A percentile compares a stretch with the other conserved stretches of the same genome.
Evolutionary conservation across 805 yeast species (phyloP).

Genomic region (Candida nemodendra): DNA sequence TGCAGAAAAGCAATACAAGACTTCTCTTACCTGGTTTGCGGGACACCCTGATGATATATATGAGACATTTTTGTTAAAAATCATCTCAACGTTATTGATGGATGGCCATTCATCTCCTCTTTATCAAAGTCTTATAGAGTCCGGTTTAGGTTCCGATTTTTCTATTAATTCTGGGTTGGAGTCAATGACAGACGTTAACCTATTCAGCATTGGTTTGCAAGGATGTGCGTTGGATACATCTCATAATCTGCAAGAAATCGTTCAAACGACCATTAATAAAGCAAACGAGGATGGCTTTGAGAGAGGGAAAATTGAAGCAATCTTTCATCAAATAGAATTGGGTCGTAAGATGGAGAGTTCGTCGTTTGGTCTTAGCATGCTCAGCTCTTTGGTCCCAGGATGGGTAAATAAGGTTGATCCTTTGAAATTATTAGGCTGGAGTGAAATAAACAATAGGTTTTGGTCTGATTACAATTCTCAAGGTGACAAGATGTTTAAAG

Average conservation of each 20-base stretch:
- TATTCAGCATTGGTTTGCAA: constrained; percentile 83
- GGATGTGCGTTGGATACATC: constrained; percentile 55
- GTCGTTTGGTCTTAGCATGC: constrained; percentile 79
- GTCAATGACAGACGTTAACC: constrained; percentile 68
- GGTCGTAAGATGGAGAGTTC: constrained; percentile 83
- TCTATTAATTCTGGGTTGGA: constrained; percentile 88
- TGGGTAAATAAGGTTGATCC: constrained; percentile 87
- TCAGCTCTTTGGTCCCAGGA: constrained; percentile 73
- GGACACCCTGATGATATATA: constrained; percentile 71
- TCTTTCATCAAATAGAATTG: constrained; percentile 84
- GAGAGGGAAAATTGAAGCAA: constrained; percentile 68
- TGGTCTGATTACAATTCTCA: constrained; percentile 52
- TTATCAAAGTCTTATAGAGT: constrained; percentile 81
- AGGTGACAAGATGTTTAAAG: constrained; percentile 59
- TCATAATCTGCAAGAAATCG: constrained; percentile 47
- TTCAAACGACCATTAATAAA: constrained; percentile 46
- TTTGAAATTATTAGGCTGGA: constrained; percentile 63
- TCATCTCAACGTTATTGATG: constrained; percentile 66
- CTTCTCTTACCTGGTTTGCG: constrained; percentile 85
- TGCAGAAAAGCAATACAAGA: constrained; percentile 65
- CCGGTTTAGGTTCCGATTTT: constrained; percentile 82
- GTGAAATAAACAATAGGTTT: constrained; percentile 56
- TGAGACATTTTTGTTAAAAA: constrained; percentile 68
- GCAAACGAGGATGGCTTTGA: constrained; percentile 48
- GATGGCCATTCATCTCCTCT: constrained; percentile 94